Evolutionary conservation across 2,329 filamentous ascomycete genomes (phyloP).

Genomic region (Periconia digitata): DNA sequence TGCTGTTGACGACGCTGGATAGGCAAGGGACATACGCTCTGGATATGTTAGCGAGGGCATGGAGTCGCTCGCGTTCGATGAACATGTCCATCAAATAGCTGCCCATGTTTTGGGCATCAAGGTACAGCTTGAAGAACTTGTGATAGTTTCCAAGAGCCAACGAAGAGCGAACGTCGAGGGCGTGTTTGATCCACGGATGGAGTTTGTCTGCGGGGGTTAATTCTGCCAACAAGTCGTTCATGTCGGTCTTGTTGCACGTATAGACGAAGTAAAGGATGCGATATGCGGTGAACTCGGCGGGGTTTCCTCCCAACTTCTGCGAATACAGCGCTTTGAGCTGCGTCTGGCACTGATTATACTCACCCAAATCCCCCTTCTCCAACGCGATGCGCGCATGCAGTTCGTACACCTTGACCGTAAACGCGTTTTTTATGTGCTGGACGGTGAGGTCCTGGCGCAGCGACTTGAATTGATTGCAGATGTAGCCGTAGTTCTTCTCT

Average conservation of each 20-base stretch:
- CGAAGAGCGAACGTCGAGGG: slow-evolving; percentile 85
- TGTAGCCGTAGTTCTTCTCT: slow-evolving; percentile 93
- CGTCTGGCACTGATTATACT: slow-evolving; percentile 99
- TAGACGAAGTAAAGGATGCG: slow-evolving; percentile 99
- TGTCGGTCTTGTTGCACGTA: slow-evolving; percentile 94
- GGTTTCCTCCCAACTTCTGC: slow-evolving; percentile 82
- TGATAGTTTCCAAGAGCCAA: slow-evolving; percentile 95
- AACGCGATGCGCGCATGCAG: slow-evolving; percentile 96
- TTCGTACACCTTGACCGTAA: slow-evolving; percentile 95
- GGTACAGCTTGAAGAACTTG: slow-evolving; percentile 94
- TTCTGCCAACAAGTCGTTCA: slow-evolving; percentile 98
- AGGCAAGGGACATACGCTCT: slow-evolving; percentile 74
- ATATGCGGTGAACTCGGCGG: slow-evolving; percentile 97
- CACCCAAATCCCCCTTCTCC: slow-evolving; percentile 98
- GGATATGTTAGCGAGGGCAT: slow-evolving; percentile 88
- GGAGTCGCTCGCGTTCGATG: slow-evolving; percentile 87
- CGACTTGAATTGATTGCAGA: slow-evolving; percentile 99
- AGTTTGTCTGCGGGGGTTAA: slow-evolving; percentile 97
- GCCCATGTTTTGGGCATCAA: slow-evolving; percentile 94
- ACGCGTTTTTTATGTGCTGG: slow-evolving; percentile 94
- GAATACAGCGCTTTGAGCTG: slow-evolving; percentile 91
- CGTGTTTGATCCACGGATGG: slow-evolving; percentile 81
- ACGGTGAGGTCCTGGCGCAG: slow-evolving; percentile 97
- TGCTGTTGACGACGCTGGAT: not conserved
- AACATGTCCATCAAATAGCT: slow-evolving; percentile 99